phyloP scores from a whole-genome alignment of 2,329 filamentous ascomycete species.

The Aspergillus sp. region DNA sequence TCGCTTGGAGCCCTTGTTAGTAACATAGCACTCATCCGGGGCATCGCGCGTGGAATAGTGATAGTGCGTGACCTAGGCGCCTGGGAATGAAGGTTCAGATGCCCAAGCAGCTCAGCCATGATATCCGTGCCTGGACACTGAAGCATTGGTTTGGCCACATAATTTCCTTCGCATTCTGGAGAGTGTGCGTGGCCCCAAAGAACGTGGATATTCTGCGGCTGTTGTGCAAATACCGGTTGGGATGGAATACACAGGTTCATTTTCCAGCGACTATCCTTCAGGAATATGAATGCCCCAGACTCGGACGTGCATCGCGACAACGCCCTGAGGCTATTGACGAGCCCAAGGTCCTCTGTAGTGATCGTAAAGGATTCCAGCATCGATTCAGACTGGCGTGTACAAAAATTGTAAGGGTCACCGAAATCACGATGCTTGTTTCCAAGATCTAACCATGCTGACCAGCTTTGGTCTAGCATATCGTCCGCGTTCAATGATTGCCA shows the following conservation, averaged over 20 bases:
- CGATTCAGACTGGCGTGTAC: slow-evolving; percentile 21
- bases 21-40: slow-evolving; percentile 30
- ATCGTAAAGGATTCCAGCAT: slow-evolving; percentile 34
- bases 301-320: slow-evolving; percentile 22
- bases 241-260: slow-evolving; percentile 31
- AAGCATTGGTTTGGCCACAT: slow-evolving; percentile 32
- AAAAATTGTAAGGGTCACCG: slow-evolving; percentile 30
- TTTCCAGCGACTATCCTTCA: slow-evolving; percentile 33
- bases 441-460: slow-evolving; percentile 31
- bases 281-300: slow-evolving; percentile 26
- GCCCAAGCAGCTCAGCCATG: slow-evolving; percentile 29
- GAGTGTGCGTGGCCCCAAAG: slow-evolving; percentile 36
- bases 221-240: slow-evolving; percentile 34
- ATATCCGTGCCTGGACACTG: slow-evolving; percentile 35
- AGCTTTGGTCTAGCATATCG: slow-evolving; percentile 25
- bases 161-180: slow-evolving; percentile 26
- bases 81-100: slow-evolving; percentile 26
- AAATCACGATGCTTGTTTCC: slow-evolving; percentile 22
- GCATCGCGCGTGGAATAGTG: slow-evolving; percentile 33
- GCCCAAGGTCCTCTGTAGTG: slow-evolving; percentile 22
- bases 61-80: slow-evolving; percentile 18
- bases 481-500: slow-evolving; percentile 8
- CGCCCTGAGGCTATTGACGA: slow-evolving; percentile 15
- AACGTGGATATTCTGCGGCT: slow-evolving; percentile 24
- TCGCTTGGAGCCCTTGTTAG: slow-evolving; percentile 27